Evolutionary conservation across 768 basidiomycete species (phyloP).

Genomic region (Rubroboletus satanas): DNA sequence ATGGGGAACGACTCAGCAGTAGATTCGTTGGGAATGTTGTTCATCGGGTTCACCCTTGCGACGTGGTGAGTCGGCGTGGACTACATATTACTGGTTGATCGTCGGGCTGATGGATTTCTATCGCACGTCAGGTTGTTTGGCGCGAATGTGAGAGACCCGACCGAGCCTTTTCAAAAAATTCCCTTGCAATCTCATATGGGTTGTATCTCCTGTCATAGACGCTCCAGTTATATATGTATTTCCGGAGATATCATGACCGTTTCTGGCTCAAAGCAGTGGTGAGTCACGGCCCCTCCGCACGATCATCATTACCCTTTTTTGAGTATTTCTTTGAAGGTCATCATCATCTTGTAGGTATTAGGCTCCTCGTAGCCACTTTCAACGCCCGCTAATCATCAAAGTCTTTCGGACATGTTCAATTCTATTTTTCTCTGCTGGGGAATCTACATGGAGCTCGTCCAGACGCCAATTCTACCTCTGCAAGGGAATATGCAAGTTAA

Average conservation of each 20-base stretch:
- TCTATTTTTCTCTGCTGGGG: conserved; percentile 8
- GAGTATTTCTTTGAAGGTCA: background rate
- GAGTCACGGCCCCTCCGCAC: background rate
- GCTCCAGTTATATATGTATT: conserved; percentile 6
- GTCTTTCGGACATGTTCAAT: conserved; percentile 14
- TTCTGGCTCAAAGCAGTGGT: conserved; percentile 3
- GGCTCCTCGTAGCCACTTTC: background rate
- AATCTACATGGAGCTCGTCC: conserved; percentile 6
- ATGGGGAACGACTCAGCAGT: background rate
- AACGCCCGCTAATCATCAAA: background rate
- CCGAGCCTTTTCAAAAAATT: too few relatives aligned
- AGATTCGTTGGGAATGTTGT: conserved; percentile 8
- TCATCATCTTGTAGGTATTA: background rate
- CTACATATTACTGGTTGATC: background rate
- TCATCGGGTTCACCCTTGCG: conserved; percentile 12
- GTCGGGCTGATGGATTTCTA: background rate
- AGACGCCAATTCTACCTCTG: background rate
- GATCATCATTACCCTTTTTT: background rate
- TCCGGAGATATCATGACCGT: conserved; percentile 7
- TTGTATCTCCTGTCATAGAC: background rate
- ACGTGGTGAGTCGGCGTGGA: conserved; percentile 5
- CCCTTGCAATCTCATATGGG: background rate
- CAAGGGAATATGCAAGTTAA: conserved; percentile 5
- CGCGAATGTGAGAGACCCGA: conserved; percentile 1
- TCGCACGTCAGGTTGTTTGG: conserved; percentile 11